Evolutionary conservation across 352 stramenopile species (phyloP), one percentile per base, ranked within the genome.

Genomic region (Globisporangium irregulare): DNA sequence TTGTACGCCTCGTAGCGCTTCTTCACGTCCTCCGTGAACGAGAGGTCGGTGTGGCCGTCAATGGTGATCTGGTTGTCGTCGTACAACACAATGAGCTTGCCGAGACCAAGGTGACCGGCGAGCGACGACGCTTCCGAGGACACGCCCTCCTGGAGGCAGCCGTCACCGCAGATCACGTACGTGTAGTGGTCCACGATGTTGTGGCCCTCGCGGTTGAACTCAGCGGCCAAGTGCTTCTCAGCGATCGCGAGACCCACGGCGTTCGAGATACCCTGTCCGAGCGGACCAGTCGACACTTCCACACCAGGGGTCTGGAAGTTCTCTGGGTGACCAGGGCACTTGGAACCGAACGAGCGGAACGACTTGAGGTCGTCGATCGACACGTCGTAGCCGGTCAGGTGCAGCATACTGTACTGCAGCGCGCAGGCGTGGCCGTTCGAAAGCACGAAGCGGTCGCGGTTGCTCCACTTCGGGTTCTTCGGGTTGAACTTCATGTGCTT

Each of bases 31-130:
- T 99, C 98, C 3, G 98, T 99, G 83, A 99, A 99, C 68, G 90
- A 97, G 48, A 99, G 72, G 61, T 93, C 81, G 20, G 97, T 99
- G 75, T 87, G 73, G 71, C 97, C 97, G 80, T 99, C 97, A 82
- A 99, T 99, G 29, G 97, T 99, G 82, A 99, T 99, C 71, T 98
- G 87, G 82, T 99, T 99, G 84, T 99, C 97, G 75, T 99, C 98
- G 83, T 99, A 99, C 14, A 99, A 81, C 55, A 99, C 97, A 78
- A 99, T 99, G 62, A 99, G 86, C 80, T 99, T 99, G 76, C 97
- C 97, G 5, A 99, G 85, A 27, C 97, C 97, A 50, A 99, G 85
- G 78, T 99, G 98, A 32, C 98, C 98, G 12, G 97, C 98, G 34
- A 99, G 84, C 62, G 93, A 99, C 66, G 79, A 98, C 29, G 97